Evolutionary conservation across 768 basidiomycete species (phyloP), one percentile per base, ranked within the genome.

Genomic region (Termitomyces heimii): DNA sequence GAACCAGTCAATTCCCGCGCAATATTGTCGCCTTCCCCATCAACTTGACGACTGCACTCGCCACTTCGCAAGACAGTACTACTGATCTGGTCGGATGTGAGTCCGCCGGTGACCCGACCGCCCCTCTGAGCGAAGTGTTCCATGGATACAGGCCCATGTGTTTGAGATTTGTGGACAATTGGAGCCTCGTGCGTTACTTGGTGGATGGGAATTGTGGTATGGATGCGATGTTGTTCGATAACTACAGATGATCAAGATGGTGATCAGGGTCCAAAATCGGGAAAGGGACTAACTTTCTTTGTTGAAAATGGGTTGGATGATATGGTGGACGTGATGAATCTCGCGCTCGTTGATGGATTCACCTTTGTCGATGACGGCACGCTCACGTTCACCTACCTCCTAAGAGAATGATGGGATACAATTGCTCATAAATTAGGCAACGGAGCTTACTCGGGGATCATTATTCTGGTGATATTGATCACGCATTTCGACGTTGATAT

Each of bases 251-350:
- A n/a, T n/a, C n/a, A 47, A 43, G 20, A 29, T 32, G 16, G 42
- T 24, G 31, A 29, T 53, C 18, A 55, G 40, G n/a, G 44, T 28
- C 16, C 22, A 37, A 9, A 6, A 31, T 22, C 46, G n/a, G 31
- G 40, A 14, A 31, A 28, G 3, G 4, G 4, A 13, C 5, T 7
- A 63, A 74, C 74, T 70, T 51, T 74, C 68, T 71, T 74, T 73
- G 62, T 74, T 66, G 43, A 75, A 71, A 24, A 75, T 61, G 18
- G 73, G 73, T 53, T 75, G 73, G 18, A 74, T 69, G 29, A 74
- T 62, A 32, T 75, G 72, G 45, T 74, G 70, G 29, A 73, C 65
- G 55, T 75, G 74, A 44, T 74, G 72, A 32, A 73, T 70, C 18
- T 68, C 56, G 8, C 64, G 60, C 53, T 74, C 72, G 3, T 66